Conservation (phyloP, 495 filamentous ascomycete species). For the Aspergillus funiculosus region DNA sequence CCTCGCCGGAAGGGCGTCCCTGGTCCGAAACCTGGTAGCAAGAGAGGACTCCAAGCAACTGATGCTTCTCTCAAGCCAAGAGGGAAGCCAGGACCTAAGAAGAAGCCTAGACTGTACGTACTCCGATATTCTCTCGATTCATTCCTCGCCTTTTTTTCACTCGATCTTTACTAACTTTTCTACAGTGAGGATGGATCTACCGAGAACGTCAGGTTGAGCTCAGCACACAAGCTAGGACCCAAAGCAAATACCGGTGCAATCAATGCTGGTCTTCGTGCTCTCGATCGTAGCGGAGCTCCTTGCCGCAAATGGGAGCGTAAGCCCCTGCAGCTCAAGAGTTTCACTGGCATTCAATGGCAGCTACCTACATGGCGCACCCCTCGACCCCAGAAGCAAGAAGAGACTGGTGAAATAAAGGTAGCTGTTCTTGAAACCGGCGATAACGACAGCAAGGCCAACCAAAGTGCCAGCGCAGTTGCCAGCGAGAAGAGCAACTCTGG, state of each 20-base stretch:
- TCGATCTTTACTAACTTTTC: slow-evolving; percentile 15
- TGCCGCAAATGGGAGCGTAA: slow-evolving; percentile 88
- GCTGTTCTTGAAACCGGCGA: slow-evolving; percentile 47
- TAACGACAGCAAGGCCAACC: slow-evolving; percentile 71
- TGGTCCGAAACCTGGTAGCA: slow-evolving; percentile 52
- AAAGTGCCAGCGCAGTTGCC: slow-evolving; percentile 50
- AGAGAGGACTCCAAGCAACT: slow-evolving; percentile 54
- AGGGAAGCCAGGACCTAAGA: slow-evolving; percentile 91
- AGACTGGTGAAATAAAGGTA: slow-evolving; percentile 40
- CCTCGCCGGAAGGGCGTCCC: slow-evolving; percentile 50
- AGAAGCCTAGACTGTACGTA: slow-evolving; percentile 90
- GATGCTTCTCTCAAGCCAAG: slow-evolving; percentile 58
- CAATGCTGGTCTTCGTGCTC: slow-evolving; percentile 88
- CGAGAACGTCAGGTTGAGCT: slow-evolving; percentile 41
- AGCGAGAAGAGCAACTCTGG: slow-evolving; percentile 69
- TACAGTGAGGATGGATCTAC: slow-evolving; percentile 56
- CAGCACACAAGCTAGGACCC: slow-evolving; percentile 78
- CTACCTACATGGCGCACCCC: slow-evolving; percentile 79
- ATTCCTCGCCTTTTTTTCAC: neutral
- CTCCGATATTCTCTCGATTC: neutral
- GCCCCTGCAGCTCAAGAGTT: slow-evolving; percentile 78
- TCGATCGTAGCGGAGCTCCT: slow-evolving; percentile 83
- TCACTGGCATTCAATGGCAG: slow-evolving; percentile 84
- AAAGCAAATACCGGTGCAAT: slow-evolving; percentile 98
- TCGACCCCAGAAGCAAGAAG: slow-evolving; percentile 38